These are phyloP conservation scores for Penicillium arizonense DNA, from an alignment of 495 filamentous ascomycete species.

Conservation along the genomic window DNA sequence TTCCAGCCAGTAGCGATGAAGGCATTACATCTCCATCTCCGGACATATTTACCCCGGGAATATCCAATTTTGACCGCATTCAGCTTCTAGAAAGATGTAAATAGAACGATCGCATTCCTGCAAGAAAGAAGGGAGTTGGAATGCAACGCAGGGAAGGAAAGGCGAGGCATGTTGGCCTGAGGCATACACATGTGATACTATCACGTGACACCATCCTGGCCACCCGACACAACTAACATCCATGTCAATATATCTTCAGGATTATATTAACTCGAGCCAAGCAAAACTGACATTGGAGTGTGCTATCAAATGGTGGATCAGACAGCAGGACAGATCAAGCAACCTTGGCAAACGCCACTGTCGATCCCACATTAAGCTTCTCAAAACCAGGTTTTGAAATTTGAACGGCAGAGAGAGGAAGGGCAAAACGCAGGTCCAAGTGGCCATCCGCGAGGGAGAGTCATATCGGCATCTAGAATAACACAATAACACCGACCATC, in stretches of 20 bases:
- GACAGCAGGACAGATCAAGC: background rate
- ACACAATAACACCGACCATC: background rate
- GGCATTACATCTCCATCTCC: background rate
- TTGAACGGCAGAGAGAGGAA: background rate
- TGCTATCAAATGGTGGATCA: too few relatives aligned
- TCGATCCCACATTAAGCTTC: conserved; percentile 5
- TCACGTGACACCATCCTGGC: too few relatives aligned
- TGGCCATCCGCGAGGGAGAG: background rate
- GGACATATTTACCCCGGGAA: background rate
- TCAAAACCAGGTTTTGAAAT: background rate
- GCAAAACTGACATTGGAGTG: too few relatives aligned
- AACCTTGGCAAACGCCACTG: conserved; percentile 3
- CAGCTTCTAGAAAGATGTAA: background rate
- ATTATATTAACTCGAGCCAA: too few relatives aligned
- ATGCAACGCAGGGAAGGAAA: background rate
- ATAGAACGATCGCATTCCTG: background rate
- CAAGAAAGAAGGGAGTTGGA: background rate
- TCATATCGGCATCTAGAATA: background rate
- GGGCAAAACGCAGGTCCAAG: background rate
- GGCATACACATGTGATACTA: too few relatives aligned
- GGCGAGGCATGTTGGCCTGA: too few relatives aligned
- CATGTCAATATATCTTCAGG: too few relatives aligned
- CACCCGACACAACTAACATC: too few relatives aligned
- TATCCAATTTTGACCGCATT: background rate
- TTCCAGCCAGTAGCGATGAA: conserved; percentile 4